These are phyloP conservation scores for Xylaria sp. DNA, from an alignment of 2,329 filamentous ascomycete species.

Conservation along the genomic window DNA sequence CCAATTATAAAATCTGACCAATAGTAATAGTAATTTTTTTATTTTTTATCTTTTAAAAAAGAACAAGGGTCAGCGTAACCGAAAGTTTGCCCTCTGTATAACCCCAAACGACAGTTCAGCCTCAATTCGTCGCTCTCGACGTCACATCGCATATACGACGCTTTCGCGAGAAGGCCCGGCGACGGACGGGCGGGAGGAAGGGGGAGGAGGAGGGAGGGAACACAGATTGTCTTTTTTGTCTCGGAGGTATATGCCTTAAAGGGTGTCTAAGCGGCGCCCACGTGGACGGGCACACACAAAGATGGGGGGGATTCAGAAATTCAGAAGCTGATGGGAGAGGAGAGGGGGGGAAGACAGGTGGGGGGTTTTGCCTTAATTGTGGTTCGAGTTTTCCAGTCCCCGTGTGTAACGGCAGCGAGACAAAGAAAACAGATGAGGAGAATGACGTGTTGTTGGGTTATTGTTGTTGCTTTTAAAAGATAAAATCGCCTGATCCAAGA, in stretches of 20 bases:
- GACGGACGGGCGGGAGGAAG: no score
- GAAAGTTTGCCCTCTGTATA: neutral
- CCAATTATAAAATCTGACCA: no score
- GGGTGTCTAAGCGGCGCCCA: neutral
- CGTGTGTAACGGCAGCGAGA: neutral
- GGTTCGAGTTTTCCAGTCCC: constrained; percentile 3
- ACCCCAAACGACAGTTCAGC: neutral
- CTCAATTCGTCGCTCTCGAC: neutral
- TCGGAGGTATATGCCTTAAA: neutral
- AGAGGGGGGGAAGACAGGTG: no score
- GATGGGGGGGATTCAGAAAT: neutral
- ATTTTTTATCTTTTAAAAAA: neutral
- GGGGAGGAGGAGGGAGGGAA: no score
- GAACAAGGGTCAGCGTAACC: neutral
- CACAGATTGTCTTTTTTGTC: neutral
- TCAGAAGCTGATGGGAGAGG: no score
- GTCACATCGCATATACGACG: constrained; percentile 16
- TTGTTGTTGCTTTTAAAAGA: no score
- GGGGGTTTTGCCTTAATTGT: no score
- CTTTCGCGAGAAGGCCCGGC: neutral
- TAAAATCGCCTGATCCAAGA: constrained; percentile 16
- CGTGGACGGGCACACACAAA: neutral
- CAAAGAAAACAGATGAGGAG: neutral
- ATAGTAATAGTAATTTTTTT: no score
- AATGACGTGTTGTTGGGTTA: neutral